Conservation (phyloP, 1,284 basidiomycete species). For the Heterobasidion occidentale region DNA sequence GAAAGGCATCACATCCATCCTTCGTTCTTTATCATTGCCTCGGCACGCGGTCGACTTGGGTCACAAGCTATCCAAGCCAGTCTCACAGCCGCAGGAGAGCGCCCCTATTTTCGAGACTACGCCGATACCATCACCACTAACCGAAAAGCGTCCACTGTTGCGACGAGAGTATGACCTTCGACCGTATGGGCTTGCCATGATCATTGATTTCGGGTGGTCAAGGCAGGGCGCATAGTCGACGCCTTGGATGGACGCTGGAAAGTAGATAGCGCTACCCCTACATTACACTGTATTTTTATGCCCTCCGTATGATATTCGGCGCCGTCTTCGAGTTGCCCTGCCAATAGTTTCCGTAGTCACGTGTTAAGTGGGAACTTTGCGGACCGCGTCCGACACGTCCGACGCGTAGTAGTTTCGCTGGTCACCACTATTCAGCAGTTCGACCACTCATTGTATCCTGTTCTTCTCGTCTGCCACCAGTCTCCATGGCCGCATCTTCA, state of each 20-base stretch:
- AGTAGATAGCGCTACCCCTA: not conserved
- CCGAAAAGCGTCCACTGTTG: slow-evolving; percentile 22
- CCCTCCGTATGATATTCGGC: not conserved
- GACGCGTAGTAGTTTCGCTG: not conserved
- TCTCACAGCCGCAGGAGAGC: not conserved
- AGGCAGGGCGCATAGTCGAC: slow-evolving; percentile 4
- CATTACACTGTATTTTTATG: no score
- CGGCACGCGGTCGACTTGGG: not conserved
- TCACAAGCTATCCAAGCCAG: not conserved
- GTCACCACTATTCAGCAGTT: no score
- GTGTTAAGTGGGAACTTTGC: no score
- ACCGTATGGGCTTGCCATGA: slow-evolving; percentile 60
- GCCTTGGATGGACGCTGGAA: not conserved
- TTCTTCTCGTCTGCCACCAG: not conserved
- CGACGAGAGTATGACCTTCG: slow-evolving; percentile 61
- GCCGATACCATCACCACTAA: not conserved
- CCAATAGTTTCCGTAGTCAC: no score
- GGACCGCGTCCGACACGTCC: not conserved
- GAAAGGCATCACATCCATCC: not conserved
- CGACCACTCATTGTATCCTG: no score
- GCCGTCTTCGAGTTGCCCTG: not conserved
- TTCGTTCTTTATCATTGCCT: not conserved
- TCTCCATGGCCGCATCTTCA: slow-evolving; percentile 10
- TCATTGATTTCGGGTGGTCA: slow-evolving; percentile 67
- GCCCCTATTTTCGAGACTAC: not conserved